phyloP scores from a whole-genome alignment of 2,329 filamentous ascomycete genomes.

The Curvularia spicifera region DNA sequence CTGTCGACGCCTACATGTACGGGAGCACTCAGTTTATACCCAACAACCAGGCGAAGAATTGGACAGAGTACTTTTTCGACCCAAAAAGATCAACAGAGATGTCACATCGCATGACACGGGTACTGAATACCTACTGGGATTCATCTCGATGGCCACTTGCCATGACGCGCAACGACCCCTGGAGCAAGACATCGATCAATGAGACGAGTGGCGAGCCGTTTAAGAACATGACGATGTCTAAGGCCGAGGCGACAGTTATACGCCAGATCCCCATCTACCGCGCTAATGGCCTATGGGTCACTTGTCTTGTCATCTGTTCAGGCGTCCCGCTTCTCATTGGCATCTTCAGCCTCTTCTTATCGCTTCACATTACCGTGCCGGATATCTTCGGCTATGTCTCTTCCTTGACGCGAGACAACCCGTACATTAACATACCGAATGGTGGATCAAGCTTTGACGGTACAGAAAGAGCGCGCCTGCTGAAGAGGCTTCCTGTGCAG shows the following conservation, averaged over 20 bases:
- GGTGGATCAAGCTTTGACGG: not conserved
- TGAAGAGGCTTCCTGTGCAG: not conserved
- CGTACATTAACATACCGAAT: not conserved
- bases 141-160: not conserved
- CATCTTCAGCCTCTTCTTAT: not conserved
- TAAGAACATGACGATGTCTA: not conserved
- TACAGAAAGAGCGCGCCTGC: not conserved
- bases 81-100: not conserved
- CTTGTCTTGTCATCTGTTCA: not conserved
- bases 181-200: not conserved
- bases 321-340: not conserved
- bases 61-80: not conserved
- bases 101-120: not conserved
- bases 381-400: not conserved
- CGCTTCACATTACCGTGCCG: not conserved
- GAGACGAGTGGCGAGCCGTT: not conserved
- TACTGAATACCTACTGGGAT: not conserved
- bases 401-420: not conserved
- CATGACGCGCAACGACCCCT: not conserved
- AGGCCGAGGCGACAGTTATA: not conserved
- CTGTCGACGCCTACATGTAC: not conserved
- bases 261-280: not conserved
- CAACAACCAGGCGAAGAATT: not conserved
- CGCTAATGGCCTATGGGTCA: not conserved
- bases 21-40: not conserved